A percentile compares a stretch with the other conserved stretches of the same genome.
Evolutionary conservation across 768 basidiomycete genomes (phyloP).

Genomic region (Boletus rufocinnamomeus): DNA sequence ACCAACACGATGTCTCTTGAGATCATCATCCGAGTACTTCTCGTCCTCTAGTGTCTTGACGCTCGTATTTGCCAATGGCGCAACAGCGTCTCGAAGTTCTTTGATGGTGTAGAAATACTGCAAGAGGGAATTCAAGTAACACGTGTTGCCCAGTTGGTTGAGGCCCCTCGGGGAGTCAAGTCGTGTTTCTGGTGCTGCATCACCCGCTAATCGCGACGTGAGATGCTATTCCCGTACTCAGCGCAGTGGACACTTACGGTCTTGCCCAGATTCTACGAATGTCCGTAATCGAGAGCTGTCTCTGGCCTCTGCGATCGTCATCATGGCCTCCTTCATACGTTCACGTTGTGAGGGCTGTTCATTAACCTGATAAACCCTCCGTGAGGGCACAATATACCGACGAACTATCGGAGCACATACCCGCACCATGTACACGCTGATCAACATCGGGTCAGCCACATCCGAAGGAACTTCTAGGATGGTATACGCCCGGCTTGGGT

Average conservation of each 20-base stretch:
- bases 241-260: constrained; percentile 59
- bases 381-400: constrained; percentile 11
- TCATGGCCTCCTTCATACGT: constrained; percentile 71
- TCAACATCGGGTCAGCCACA: constrained; percentile 76
- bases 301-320: constrained; percentile 71
- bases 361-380: constrained; percentile 50
- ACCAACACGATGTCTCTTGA: constrained; percentile 84
- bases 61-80: constrained; percentile 55
- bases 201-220: constrained; percentile 54
- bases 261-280: constrained; percentile 64
- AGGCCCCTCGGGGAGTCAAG: constrained; percentile 81
- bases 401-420: constrained; percentile 40
- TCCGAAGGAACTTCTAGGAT: constrained; percentile 69
- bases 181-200: constrained; percentile 50
- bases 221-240: constrained; percentile 1
- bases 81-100: constrained; percentile 78
- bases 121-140: constrained; percentile 75
- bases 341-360: constrained; percentile 69
- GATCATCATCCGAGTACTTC: constrained; percentile 77
- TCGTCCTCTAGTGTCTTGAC: constrained; percentile 62
- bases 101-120: constrained; percentile 97
- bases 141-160: constrained; percentile 88
- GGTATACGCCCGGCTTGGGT: constrained; percentile 68
- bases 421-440: constrained; percentile 71
- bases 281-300: constrained; percentile 71